These are phyloP conservation scores for Dictyostelium intermedium DNA, from an alignment of 78 protist species.

Conservation along the genomic window DNA sequence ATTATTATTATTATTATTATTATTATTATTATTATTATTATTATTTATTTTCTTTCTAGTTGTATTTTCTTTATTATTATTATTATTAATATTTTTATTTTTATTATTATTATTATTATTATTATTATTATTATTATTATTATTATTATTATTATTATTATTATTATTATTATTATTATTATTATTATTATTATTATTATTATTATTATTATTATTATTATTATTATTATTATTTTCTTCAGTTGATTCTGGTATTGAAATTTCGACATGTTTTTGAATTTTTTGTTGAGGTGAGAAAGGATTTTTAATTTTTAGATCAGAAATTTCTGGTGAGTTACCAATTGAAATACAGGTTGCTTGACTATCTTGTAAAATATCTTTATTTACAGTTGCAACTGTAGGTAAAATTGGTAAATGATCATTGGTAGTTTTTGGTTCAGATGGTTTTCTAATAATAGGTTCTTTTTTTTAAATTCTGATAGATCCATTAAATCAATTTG, in stretches of 20 bases:
- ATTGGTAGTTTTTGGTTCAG: not conserved
- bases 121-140: too few relatives aligned
- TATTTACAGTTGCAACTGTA: not conserved
- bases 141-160: slow-evolving; percentile 10
- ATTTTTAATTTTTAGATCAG: not conserved
- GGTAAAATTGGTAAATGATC: slow-evolving; percentile 13
- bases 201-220: slow-evolving; percentile 3
- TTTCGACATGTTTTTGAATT: not conserved
- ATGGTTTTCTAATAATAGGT: not conserved
- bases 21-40: not conserved
- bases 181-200: not conserved
- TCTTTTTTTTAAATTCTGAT: not conserved
- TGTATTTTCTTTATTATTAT: too few relatives aligned
- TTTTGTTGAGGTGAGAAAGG: too few relatives aligned
- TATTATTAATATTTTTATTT: too few relatives aligned
- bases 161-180: slow-evolving; percentile 9
- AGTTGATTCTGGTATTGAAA: not conserved
- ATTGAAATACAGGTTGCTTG: not conserved
- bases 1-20: not conserved
- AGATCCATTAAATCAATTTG: not conserved
- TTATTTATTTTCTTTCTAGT: too few relatives aligned
- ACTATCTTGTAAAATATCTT: not conserved
- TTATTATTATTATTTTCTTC: not conserved
- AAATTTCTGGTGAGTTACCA: not conserved
- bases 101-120: too few relatives aligned